A percentile compares a stretch with the other conserved stretches of the same genome.
These are phyloP conservation scores for Ophiostoma australiae DNA, from an alignment of 2,329 filamentous ascomycete genomes.

Conservation along the genomic window DNA sequence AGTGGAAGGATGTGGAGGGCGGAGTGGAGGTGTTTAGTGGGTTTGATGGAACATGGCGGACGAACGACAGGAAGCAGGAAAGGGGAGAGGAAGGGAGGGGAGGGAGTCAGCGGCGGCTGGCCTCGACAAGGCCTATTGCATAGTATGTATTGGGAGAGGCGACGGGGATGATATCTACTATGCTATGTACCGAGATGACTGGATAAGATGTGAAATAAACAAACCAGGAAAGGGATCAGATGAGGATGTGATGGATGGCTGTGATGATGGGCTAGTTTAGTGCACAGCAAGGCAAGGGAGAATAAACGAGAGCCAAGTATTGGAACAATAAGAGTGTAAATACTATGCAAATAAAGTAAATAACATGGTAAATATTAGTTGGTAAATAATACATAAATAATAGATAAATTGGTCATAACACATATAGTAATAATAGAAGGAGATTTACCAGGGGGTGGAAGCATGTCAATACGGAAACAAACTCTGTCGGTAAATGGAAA, in stretches of 20 bases:
- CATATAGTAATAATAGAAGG: background rate
- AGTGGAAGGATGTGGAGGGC: background rate
- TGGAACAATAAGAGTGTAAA: background rate
- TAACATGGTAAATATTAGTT: background rate
- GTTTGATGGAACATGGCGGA: too few relatives aligned
- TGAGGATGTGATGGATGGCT: background rate
- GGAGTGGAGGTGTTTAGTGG: background rate
- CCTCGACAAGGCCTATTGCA: too few relatives aligned
- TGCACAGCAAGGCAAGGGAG: background rate
- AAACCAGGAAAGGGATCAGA: background rate
- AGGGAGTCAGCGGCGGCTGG: too few relatives aligned
- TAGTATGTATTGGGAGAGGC: too few relatives aligned
- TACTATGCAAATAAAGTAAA: background rate
- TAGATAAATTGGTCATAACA: background rate
- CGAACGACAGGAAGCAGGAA: too few relatives aligned
- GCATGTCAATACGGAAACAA: conserved; percentile 12
- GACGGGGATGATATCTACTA: too few relatives aligned
- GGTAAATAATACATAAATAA: background rate
- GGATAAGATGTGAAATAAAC: too few relatives aligned
- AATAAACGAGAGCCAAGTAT: background rate
- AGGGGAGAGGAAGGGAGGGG: too few relatives aligned
- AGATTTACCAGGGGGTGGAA: conserved; percentile 11
- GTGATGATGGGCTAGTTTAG: background rate
- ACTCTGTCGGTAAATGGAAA: conserved; percentile 9
- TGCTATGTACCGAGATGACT: too few relatives aligned